phyloP scores from a whole-genome alignment of 2,329 filamentous ascomycete species.

The Aspergillus sp. region DNA sequence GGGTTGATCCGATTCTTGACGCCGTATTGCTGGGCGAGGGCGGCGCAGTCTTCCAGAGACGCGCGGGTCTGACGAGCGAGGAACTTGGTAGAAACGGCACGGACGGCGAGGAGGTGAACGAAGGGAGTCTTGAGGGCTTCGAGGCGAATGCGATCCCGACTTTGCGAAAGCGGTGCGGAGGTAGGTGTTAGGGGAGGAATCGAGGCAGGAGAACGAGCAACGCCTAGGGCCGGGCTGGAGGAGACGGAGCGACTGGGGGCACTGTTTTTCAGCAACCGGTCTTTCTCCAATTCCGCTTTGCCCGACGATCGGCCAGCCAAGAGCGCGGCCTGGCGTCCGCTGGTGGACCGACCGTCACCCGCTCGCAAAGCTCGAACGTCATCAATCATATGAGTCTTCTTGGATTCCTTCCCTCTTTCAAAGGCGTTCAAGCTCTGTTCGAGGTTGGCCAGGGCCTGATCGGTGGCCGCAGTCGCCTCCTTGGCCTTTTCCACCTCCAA shows the following conservation, averaged over 20 bases:
- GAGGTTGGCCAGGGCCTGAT: conserved; percentile 59
- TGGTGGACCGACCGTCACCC: conserved; percentile 33
- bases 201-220: conserved; percentile 37
- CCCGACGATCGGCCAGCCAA: conserved; percentile 34
- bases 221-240: conserved; percentile 42
- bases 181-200: conserved; percentile 43
- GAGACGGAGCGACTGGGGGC: conserved; percentile 39
- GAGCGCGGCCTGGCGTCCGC: conserved; percentile 28
- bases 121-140: conserved; percentile 48
- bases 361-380: conserved; percentile 38
- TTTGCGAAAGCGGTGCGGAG: conserved; percentile 38
- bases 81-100: conserved; percentile 48
- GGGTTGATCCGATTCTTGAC: conserved; percentile 49
- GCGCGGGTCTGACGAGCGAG: conserved; percentile 50
- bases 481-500: conserved; percentile 56
- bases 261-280: conserved; percentile 39
- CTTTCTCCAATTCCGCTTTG: conserved; percentile 42
- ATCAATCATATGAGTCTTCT: conserved; percentile 48
- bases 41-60: conserved; percentile 48
- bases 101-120: conserved; percentile 55
- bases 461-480: conserved; percentile 55
- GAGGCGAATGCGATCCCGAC: conserved; percentile 39
- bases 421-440: conserved; percentile 60
- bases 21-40: conserved; percentile 54
- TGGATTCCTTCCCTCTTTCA: conserved; percentile 61